Evolutionary conservation across 148 eudicot genomes (phyloP).

Genomic region (Persicaria maculosa): DNA sequence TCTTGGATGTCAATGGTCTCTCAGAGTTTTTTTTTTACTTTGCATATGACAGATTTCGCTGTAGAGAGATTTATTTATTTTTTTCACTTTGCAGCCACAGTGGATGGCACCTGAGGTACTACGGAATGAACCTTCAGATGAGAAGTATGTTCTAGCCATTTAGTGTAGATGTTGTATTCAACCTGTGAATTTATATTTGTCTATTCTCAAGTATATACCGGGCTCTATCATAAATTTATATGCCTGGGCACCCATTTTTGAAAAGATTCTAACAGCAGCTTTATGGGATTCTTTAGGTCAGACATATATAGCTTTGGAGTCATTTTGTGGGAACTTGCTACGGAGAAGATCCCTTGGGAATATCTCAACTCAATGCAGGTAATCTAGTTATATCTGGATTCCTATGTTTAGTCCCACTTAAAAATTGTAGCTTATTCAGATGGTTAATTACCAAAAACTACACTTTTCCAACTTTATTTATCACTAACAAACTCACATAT

Average conservation of each 20-base stretch:
- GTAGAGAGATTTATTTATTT: background rate
- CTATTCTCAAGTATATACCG: background rate
- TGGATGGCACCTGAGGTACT: conserved; percentile 99
- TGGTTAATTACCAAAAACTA: no score
- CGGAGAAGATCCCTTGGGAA: conserved; percentile 95
- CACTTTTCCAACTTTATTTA: no score
- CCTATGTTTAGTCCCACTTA: no score
- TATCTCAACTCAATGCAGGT: conserved; percentile 98
- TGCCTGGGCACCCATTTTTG: background rate
- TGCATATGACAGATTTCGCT: background rate
- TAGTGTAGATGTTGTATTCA: conserved; percentile 11
- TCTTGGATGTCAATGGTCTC: conserved; percentile 3
- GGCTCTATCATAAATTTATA: background rate
- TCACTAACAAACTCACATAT: no score
- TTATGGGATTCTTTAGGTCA: conserved; percentile 45
- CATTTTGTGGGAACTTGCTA: conserved; percentile 88
- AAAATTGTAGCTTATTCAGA: no score
- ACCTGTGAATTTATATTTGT: conserved; percentile 9
- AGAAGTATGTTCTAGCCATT: conserved; percentile 52
- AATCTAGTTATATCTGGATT: background rate
- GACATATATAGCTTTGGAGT: conserved; percentile 94
- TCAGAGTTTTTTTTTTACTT: background rate
- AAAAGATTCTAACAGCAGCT: background rate
- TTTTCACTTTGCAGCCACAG: conserved; percentile 54
- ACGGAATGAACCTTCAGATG: conserved; percentile 87